Conservation (phyloP, 139 green algal genomes). For the Micromonas pusilla region DNA sequence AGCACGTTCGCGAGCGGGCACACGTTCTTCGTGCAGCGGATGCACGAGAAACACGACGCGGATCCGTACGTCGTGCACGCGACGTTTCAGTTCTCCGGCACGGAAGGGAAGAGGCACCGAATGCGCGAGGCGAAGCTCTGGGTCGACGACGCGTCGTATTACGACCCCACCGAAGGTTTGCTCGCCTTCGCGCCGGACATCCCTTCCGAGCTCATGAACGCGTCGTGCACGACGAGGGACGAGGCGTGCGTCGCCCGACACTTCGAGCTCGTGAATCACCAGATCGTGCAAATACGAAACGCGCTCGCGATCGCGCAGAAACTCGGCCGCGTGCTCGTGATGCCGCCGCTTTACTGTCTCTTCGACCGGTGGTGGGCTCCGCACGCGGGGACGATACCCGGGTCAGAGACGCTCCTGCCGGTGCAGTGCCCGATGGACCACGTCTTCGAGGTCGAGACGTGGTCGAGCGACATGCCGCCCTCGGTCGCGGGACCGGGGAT, state of each 20-base stretch:
- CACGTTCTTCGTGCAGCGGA: slow-evolving; percentile 84
- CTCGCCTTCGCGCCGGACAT: slow-evolving; percentile 32
- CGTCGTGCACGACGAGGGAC: not conserved
- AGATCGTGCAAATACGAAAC: slow-evolving; percentile 55
- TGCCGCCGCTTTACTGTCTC: slow-evolving; percentile 68
- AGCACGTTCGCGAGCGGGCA: slow-evolving; percentile 78
- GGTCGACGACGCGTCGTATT: slow-evolving; percentile 64
- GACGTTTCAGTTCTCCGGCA: slow-evolving; percentile 93
- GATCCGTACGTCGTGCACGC: slow-evolving; percentile 82
- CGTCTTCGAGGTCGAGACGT: slow-evolving; percentile 73
- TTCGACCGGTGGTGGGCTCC: slow-evolving; percentile 83
- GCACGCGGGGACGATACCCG: slow-evolving; percentile 74
- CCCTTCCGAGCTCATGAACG: slow-evolving; percentile 34
- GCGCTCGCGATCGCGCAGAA: slow-evolving; percentile 52
- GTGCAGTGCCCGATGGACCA: slow-evolving; percentile 83
- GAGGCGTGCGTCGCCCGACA: slow-evolving; percentile 41
- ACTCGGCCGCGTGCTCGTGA: slow-evolving; percentile 52
- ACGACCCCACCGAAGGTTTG: slow-evolving; percentile 41
- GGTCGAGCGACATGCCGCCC: slow-evolving; percentile 15
- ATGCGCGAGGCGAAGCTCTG: slow-evolving; percentile 81
- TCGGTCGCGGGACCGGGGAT: slow-evolving; percentile 40
- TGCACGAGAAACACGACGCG: slow-evolving; percentile 58
- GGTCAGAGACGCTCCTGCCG: slow-evolving; percentile 62
- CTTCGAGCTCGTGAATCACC: slow-evolving; percentile 73
- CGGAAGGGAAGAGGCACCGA: slow-evolving; percentile 82